phyloP scores from a whole-genome alignment of 441 rosid genomes.

The Syzygium syzygioides region DNA sequence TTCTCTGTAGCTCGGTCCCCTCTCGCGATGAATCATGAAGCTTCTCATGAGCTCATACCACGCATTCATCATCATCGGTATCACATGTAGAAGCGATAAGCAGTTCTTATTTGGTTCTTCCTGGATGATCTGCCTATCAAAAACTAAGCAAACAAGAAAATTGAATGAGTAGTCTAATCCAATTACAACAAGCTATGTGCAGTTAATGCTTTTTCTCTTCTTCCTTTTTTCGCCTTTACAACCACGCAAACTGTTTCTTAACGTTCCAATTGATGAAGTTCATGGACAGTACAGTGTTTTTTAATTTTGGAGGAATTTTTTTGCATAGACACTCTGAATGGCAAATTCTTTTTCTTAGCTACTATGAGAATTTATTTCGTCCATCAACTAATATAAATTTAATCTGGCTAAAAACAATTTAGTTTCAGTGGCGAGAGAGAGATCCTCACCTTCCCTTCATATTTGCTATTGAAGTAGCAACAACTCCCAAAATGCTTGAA shows the following conservation, averaged over 20 bases:
- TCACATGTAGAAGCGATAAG: constrained; percentile 21
- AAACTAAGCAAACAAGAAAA: background rate
- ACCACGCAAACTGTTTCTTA: background rate
- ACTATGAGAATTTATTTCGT: background rate
- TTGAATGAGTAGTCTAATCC: background rate
- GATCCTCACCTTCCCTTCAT: constrained; percentile 37
- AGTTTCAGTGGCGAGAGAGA: background rate
- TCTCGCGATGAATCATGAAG: constrained; percentile 25
- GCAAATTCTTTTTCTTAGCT: background rate
- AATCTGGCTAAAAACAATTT: background rate
- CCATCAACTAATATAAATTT: background rate
- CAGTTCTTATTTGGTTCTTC: constrained; percentile 51
- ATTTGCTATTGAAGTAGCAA: constrained; percentile 37
- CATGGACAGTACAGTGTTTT: background rate
- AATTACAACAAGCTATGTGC: background rate
- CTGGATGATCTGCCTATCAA: constrained; percentile 22
- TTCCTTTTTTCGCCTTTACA: background rate
- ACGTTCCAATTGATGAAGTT: background rate
- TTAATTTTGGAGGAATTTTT: background rate
- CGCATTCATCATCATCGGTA: constrained; percentile 25
- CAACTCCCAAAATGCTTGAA: constrained; percentile 72
- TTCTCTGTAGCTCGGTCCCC: constrained; percentile 51
- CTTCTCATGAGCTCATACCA: constrained; percentile 52
- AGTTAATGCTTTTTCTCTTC: background rate
- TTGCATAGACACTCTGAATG: background rate